These are phyloP conservation scores for Polysphondylium violaceum DNA, from an alignment of 78 protist species.

Conservation along the genomic window DNA sequence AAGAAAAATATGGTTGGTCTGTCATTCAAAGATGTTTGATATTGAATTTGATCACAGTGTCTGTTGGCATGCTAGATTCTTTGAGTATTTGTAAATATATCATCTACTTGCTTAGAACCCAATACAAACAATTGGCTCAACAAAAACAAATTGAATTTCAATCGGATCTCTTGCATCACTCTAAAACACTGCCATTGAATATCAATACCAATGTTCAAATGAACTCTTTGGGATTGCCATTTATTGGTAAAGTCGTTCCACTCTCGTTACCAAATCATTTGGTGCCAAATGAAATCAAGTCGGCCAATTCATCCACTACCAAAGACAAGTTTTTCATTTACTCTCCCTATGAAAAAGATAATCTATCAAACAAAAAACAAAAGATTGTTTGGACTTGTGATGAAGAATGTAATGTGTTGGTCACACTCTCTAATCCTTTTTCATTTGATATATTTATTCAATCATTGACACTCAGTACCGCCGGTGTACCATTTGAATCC, in stretches of 20 bases:
- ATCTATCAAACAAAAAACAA: background rate
- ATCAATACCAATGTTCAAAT: slow-evolving; percentile 76
- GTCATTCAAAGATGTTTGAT: slow-evolving; percentile 45
- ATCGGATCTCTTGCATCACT: slow-evolving; percentile 34
- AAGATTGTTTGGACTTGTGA: slow-evolving; percentile 51
- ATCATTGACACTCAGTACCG: slow-evolving; percentile 30
- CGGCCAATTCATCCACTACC: background rate
- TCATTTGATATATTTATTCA: slow-evolving; percentile 74
- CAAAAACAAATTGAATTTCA: slow-evolving; percentile 60
- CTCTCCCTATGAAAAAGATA: slow-evolving; percentile 41
- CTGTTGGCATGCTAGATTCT: slow-evolving; percentile 25
- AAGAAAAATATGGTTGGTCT: slow-evolving; percentile 58
- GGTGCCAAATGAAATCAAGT: background rate
- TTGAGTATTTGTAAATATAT: slow-evolving; percentile 60
- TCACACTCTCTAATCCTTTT: slow-evolving; percentile 52
- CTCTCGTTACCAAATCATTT: slow-evolving; percentile 34
- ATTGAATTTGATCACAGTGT: slow-evolving; percentile 39
- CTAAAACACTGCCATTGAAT: slow-evolving; percentile 9
- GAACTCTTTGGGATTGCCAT: slow-evolving; percentile 67
- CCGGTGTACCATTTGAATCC: slow-evolving; percentile 78
- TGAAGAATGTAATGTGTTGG: slow-evolving; percentile 50
- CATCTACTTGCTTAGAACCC: slow-evolving; percentile 48
- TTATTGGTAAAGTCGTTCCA: slow-evolving; percentile 20
- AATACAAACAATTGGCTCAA: slow-evolving; percentile 17
- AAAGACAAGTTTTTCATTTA: slow-evolving; percentile 48